Base-by-base conservation (phyloP, 805 yeast species). In the Metschnikowia shivogae region DNA sequence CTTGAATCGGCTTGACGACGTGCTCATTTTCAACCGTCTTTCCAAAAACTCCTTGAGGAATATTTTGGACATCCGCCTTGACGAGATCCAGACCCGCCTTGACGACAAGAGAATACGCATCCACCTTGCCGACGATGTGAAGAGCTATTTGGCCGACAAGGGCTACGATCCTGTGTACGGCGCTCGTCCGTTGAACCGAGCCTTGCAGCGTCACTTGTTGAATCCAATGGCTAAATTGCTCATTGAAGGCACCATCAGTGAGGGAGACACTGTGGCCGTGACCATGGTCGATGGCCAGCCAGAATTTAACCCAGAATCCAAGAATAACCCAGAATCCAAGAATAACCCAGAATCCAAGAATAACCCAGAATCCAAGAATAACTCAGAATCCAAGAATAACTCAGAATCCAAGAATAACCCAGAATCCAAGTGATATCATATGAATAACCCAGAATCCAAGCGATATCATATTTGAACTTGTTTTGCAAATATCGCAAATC, bases 111-210 rank as follows among this genome's bases (percentile, higher is more conserved):
- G 96, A 58, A 92, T 93, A 58, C 67, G 64, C 2, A 60, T 80
- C 45, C 64, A 72, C 0, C 68, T 87, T 19, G 61, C 78, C 2
- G 79, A 76, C 7, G 80, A 67, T 2, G 95, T 92, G 4, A 88
- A 85, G 62, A 77, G 74, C 11, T 83, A 93, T 84, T 71, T 93
- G 32, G 82, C 92, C 4, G 81, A 84, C 26, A 73, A 85, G 53
- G 99, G 99, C 3, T 93, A 92, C 62, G 97, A 92, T 60, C 86
- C 88, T 28, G 65, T 83, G 35, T 93, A 92, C 60, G 99, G 99
- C 55, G 99, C 99, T 0, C 80, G 99, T 61, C 99, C 99, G 9
- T 75, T 93, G 63, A 92, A 93, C 72, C 79, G 99, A 57, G 76
- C 89, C 42, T 81, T 92, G 48, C 96, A 89, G 63, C 87, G 84